Base-by-base conservation (phyloP, 192 early-diverging fungal genomes). In the Paraglomus brasilianum region DNA sequence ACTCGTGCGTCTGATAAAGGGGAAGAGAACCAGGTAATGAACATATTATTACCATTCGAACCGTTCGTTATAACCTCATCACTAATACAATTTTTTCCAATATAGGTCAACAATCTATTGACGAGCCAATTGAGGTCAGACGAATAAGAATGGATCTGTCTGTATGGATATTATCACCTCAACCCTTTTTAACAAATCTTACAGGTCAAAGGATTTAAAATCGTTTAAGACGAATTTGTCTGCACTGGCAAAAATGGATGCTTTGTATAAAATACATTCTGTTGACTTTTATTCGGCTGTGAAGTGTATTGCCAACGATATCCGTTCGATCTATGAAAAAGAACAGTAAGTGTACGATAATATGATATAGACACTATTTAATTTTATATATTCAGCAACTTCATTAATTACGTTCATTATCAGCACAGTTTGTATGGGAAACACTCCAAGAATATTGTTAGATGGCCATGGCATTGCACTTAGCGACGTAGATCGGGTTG, bases 81-180 rank as follows among this genome's bases (percentile, higher is more conserved):
- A 39, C 45, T n/a, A 61, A 13, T 44, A 47, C n/a, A 11, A 46
- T 36, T 40, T 50, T 1, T 66, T 50, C 21, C 17, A 36, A 66
- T 21, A 66, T 13, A 66, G 66, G 30, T 67, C 36, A 42, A 67
- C 55, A 53, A 55, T 67, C 30, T 67, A 17, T 22, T 67, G 66
- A 53, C 66, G n/a, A 21, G 19, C 10, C 66, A 53, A 53, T 53
- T 67, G n/a, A 46, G 47, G 66, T 67, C 13, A 42, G 13, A 38
- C 11, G n/a, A n/a, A n/a, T n/a, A n/a, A n/a, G n/a, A n/a, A n/a
- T n/a, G n/a, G n/a, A n/a, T n/a, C n/a, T n/a, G n/a, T n/a, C n/a
- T n/a, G n/a, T n/a, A n/a, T n/a, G n/a, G n/a, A n/a, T n/a, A n/a
- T n/a, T n/a, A n/a, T n/a, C n/a, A n/a, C n/a, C n/a, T n/a, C n/a